Conservation (phyloP, 225 moss, liverwort and hornwort genomes). For the Pseudoscleropodium purum region DNA sequence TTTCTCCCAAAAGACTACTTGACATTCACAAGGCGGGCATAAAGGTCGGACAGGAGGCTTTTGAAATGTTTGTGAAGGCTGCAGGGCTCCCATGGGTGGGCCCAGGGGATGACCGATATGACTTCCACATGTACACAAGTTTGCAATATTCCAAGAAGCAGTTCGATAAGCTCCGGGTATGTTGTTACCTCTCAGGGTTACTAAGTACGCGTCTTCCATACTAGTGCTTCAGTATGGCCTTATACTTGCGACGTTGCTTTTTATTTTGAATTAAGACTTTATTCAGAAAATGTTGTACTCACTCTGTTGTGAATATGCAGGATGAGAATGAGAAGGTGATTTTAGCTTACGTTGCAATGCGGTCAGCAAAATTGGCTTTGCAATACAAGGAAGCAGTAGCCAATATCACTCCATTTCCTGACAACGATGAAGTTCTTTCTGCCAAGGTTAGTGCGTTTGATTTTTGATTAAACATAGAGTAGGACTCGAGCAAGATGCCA, state of each 20-base stretch:
- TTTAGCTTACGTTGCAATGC: conserved; percentile 59
- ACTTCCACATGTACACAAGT: conserved; percentile 80
- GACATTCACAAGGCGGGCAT: conserved; percentile 63
- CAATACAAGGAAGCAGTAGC: conserved; percentile 62
- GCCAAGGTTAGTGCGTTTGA: conserved; percentile 39
- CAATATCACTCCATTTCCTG: conserved; percentile 77
- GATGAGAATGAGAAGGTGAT: conserved; percentile 80
- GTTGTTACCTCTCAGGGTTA: background rate
- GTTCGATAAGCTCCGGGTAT: conserved; percentile 70
- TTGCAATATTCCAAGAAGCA: conserved; percentile 79
- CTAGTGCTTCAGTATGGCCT: background rate
- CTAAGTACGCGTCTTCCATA: background rate
- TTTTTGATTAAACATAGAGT: background rate
- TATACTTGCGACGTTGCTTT: background rate
- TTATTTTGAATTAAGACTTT: background rate
- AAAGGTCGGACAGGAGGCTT: conserved; percentile 59
- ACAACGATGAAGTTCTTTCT: conserved; percentile 91
- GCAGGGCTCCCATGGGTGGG: conserved; percentile 85
- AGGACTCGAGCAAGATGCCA: background rate
- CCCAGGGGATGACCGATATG: conserved; percentile 84
- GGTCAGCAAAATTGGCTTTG: conserved; percentile 58
- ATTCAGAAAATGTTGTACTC: background rate
- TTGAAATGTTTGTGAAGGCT: conserved; percentile 62
- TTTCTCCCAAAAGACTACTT: conserved; percentile 60
- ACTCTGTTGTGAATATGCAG: conserved; percentile 28